Evolutionary conservation across 1,284 basidiomycete genomes (phyloP), one percentile per base, ranked within the genome.

Genomic region (Sporisorium iseilematis-ciliati): DNA sequence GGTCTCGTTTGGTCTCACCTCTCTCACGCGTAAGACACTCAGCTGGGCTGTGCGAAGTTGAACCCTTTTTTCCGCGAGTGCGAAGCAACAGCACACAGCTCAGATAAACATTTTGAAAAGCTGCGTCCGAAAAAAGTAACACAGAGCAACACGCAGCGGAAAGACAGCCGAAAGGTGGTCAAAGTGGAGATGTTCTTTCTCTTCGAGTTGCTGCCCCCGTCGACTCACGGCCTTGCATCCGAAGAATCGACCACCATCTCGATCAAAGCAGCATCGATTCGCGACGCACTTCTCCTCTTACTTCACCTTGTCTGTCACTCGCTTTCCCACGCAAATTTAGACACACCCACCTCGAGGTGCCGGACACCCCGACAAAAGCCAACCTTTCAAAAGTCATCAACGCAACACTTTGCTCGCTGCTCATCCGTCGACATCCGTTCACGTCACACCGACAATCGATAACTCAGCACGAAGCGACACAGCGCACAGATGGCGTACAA

Each of bases 401-500:
- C 16, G 48, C 12, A 29, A 20, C 20, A 7, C 38, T 11, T 42
- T 25, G 11, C 23, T 25, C 23, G 23, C 29, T 16, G n/a, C 25
- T 10, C 18, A 18, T 6, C 7, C 8, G 5, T 25, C 23, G 29
- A 14, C 2, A 21, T 35, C 18, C 29, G 29, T 21, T 4, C 48
- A 18, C 10, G 16, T 21, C 18, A 11, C 31, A 21, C n/a, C 49
- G 12, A 33, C 16, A 50, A 4, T 50, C 29, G 35, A 38, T 18
- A 25, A 50, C 20, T 38, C 11, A 46, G 52, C 40, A 40, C 46
- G 40, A 21, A n/a, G 21, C 33, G 40, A 20, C 26, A 48, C 18
- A 38, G 33, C 33, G 42, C 43, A 57, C 11, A 42, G 23, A 79
- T 79, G 79, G 79, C 79, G 25, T 82, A 81, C 70, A 81, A 81